Evolutionary conservation across 257 asterid genomes (phyloP), one percentile per base, ranked within the genome.

Genomic region (Forsythia viridissima): DNA sequence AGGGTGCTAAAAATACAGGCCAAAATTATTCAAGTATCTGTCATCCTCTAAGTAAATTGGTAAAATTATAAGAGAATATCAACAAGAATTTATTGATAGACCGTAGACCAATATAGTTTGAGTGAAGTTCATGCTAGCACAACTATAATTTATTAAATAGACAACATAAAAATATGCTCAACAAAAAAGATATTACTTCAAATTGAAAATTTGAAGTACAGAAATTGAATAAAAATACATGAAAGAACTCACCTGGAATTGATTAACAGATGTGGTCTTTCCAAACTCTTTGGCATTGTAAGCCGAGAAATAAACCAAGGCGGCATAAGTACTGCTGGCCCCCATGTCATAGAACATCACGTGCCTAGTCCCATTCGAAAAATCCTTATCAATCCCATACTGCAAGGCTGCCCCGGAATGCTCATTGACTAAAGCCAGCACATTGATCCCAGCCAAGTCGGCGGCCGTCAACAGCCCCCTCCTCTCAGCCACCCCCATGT

Each of bases 261-360:
- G 99, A 85, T 96, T 96, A 51, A 87, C 82, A 9, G 94, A 88
- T 40, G 90, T 90, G 20, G 96, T 89, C 91, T 91, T 93, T 43
- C 98, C 99, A 78, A 77, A 80, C 83, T 92, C 98, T 82, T 96
- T 96, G 1, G 94, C 78, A 80, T 84, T 92, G 76, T 96, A 96
- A 8, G 99, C 94, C 4, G 99, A 96, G 80, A 91, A 96, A 84
- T 92, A 86, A 43, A 96, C 98, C 84, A 93, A 88, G 1, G 99
- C 97, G 77, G 99, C 98, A 90, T 92, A 96, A 52, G 98, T 91
- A 80, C 92, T 91, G 87, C 86, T 88, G 3, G 99, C 97, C 37
- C 99, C 99, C 99, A 96, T 96, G 77, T 96, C 97, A 61, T 96
- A 96, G 80, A 96, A 93, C 66, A 96, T 90, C 57, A 96, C 98